These are phyloP conservation scores for Fusarium xylarioides DNA, from an alignment of 2,329 filamentous ascomycete genomes.

Conservation along the genomic window DNA sequence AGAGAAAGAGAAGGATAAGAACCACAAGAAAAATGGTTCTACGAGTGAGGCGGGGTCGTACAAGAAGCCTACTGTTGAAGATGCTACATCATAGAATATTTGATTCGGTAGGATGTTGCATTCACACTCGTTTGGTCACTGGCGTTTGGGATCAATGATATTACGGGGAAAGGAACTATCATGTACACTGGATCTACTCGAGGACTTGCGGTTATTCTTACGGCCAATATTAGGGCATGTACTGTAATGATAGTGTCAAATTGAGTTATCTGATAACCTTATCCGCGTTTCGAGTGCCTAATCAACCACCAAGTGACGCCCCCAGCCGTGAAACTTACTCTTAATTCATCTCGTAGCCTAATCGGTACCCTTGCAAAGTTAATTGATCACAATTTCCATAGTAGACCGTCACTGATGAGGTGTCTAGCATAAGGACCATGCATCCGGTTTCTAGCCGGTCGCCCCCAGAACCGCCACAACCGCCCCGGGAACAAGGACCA, in stretches of 20 bases:
- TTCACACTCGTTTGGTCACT: conserved; percentile 3
- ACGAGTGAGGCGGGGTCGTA: conserved; percentile 32
- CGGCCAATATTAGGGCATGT: neutral
- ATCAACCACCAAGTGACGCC: neutral
- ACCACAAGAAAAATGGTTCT: conserved; percentile 13
- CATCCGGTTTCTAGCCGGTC: conserved; percentile 29
- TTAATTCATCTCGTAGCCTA: neutral
- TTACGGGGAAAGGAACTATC: neutral
- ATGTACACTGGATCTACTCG: conserved; percentile 3
- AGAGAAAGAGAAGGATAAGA: conserved; percentile 1
- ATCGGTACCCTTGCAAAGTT: neutral
- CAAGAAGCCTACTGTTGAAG: conserved; percentile 41
- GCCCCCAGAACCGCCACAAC: conserved; percentile 8
- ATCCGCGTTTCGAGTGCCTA: neutral
- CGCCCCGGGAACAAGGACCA: conserved; percentile 11
- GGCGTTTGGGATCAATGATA: conserved; percentile 23
- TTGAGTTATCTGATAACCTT: neutral
- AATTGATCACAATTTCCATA: neutral
- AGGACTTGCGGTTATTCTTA: neutral
- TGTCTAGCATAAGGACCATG: conserved; percentile 4
- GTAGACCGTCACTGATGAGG: conserved; percentile 5
- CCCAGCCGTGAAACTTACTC: neutral
- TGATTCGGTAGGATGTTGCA: neutral
- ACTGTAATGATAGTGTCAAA: conserved; percentile 19
- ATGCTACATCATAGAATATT: neutral